These are phyloP conservation scores for Zygosaccharomyces pseudobailii DNA, from an alignment of 1,139 yeast species.

Conservation along the genomic window DNA sequence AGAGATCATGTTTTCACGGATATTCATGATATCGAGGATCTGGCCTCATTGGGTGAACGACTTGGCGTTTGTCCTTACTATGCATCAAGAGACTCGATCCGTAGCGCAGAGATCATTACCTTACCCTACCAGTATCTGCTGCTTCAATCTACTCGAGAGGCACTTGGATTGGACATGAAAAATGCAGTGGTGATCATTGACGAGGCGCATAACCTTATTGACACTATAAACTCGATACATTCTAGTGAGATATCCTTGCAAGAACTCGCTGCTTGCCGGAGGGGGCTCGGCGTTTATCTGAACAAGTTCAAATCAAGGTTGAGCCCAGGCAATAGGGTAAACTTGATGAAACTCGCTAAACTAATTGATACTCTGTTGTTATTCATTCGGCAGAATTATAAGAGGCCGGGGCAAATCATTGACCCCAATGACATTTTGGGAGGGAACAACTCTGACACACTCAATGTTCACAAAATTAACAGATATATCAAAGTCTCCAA, in stretches of 20 bases:
- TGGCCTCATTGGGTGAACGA: constrained; percentile 54
- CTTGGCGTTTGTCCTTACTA: constrained; percentile 78
- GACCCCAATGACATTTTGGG: constrained; percentile 48
- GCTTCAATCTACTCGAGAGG: constrained; percentile 57
- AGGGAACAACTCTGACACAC: constrained; percentile 58
- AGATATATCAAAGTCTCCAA: constrained; percentile 62
- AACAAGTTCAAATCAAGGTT: constrained; percentile 57
- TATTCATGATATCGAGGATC: constrained; percentile 80
- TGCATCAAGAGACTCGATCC: constrained; percentile 53
- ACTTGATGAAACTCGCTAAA: constrained; percentile 59
- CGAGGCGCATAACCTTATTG: constrained; percentile 88
- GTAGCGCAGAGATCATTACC: constrained; percentile 66
- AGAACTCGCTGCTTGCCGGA: constrained; percentile 42
- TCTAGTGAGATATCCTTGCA: constrained; percentile 52
- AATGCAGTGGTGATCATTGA: constrained; percentile 75
- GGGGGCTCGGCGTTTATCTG: constrained; percentile 50
- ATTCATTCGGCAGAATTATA: constrained; percentile 40
- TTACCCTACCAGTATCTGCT: constrained; percentile 81
- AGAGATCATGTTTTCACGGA: constrained; percentile 56
- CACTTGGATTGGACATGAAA: constrained; percentile 54
- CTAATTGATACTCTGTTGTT: constrained; percentile 48
- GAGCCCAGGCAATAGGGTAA: constrained; percentile 67
- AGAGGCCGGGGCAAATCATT: constrained; percentile 51
- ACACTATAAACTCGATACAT: constrained; percentile 65
- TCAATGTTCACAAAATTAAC: constrained; percentile 67